phyloP scores from a whole-genome alignment of 371 early-diverging fungal genomes.

The Rhizopus sp. region DNA sequence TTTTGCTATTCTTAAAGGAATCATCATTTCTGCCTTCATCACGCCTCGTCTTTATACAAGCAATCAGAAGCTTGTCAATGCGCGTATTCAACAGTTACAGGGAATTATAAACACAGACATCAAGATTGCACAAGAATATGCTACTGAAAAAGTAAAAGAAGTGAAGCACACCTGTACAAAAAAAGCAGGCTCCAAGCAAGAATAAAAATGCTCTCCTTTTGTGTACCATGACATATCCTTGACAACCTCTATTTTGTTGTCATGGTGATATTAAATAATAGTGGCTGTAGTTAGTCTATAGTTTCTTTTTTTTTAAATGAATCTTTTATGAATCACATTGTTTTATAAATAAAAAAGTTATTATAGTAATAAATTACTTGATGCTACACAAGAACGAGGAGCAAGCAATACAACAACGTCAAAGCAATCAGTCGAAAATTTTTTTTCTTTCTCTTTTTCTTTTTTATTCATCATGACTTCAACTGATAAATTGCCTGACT shows the following conservation, averaged over 20 bases:
- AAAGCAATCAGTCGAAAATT: not conserved
- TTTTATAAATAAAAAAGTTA: not conserved
- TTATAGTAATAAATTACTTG: too few relatives aligned
- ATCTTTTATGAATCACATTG: not conserved
- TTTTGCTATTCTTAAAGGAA: slow-evolving; percentile 15
- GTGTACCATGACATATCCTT: not conserved
- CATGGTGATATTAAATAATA: not conserved
- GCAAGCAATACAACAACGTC: not conserved
- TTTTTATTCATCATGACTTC: not conserved
- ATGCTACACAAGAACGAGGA: slow-evolving; percentile 4
- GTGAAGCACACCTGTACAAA: not conserved
- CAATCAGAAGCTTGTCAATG: slow-evolving; percentile 35
- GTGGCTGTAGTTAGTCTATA: not conserved
- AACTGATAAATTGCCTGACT: slow-evolving; percentile 22
- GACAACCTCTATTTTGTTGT: not conserved
- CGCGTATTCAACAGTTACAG: slow-evolving; percentile 36
- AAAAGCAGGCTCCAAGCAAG: not conserved
- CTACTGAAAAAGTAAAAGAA: not conserved
- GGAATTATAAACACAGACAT: slow-evolving; percentile 16
- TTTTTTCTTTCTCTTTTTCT: not conserved
- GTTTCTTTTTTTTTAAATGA: too few relatives aligned
- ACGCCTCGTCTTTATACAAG: slow-evolving; percentile 35
- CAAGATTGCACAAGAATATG: slow-evolving; percentile 5
- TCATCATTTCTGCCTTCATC: slow-evolving; percentile 27
- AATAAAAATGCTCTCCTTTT: not conserved